Conservation (phyloP, 2,329 filamentous ascomycete genomes). For the Verruconis gallopava region DNA sequence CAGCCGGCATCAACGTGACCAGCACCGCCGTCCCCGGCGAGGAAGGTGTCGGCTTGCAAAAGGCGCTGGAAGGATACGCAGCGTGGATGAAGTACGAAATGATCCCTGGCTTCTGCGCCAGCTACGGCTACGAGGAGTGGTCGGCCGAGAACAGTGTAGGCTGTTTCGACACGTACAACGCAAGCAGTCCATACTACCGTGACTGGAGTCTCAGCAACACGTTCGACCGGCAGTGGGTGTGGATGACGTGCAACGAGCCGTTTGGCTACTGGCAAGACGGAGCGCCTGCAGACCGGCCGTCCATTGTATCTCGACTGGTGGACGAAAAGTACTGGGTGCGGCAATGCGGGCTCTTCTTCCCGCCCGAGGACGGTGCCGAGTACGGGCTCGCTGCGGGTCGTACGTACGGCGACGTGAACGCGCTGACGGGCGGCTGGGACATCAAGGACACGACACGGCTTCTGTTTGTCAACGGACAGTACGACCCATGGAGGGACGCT, state of each 20-base stretch:
- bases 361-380: constrained; percentile 34
- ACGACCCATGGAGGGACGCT: constrained; percentile 46
- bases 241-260: constrained; percentile 53
- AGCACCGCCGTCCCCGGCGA: constrained; percentile 20
- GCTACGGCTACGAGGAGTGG: constrained; percentile 30
- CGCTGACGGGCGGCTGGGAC: constrained; percentile 43
- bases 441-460: constrained; percentile 39
- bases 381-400: constrained; percentile 36
- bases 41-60: constrained; percentile 40
- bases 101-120: constrained; percentile 29
- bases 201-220: constrained; percentile 36
- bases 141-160: constrained; percentile 28
- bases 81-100: constrained; percentile 9
- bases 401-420: constrained; percentile 38
- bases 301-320: constrained; percentile 41
- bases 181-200: constrained; percentile 36
- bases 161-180: constrained; percentile 44
- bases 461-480: constrained; percentile 46
- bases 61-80: constrained; percentile 42
- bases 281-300: constrained; percentile 31
- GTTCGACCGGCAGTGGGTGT: constrained; percentile 42
- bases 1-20: not conserved
- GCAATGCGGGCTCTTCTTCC: constrained; percentile 45
- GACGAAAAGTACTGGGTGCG: constrained; percentile 40
- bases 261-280: constrained; percentile 44